A percentile compares a stretch with the other conserved stretches of the same genome.
Evolutionary conservation across 352 stramenopile species (phyloP).

Genomic region (Globisporangium cylindrosporum): DNA sequence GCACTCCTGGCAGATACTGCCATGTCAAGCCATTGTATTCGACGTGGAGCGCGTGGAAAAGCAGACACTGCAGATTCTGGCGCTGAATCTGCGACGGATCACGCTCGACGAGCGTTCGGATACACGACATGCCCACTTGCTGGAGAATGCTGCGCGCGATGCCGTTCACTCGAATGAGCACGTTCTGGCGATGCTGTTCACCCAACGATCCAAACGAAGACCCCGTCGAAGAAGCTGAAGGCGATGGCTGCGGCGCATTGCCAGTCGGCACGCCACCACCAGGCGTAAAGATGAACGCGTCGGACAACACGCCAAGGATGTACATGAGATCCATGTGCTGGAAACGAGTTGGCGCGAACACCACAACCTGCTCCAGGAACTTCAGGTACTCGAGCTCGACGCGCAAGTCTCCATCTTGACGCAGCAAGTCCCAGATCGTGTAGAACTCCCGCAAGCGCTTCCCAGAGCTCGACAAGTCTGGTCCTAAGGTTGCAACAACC

Average conservation of each 20-base stretch:
- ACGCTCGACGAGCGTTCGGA: slow-evolving; percentile 76
- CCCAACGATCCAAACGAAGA: slow-evolving; percentile 22
- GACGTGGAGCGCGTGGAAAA: slow-evolving; percentile 78
- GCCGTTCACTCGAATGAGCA: slow-evolving; percentile 50
- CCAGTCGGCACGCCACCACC: neutral
- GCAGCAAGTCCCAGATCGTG: slow-evolving; percentile 67
- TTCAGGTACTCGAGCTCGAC: slow-evolving; percentile 78
- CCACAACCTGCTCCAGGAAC: slow-evolving; percentile 81
- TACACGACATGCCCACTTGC: slow-evolving; percentile 66
- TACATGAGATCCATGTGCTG: slow-evolving; percentile 51
- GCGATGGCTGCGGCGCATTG: slow-evolving; percentile 8
- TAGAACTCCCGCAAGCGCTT: slow-evolving; percentile 64
- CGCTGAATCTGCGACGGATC: slow-evolving; percentile 62
- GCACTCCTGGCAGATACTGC: slow-evolving; percentile 55
- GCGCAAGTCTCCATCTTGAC: slow-evolving; percentile 60
- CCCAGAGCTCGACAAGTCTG: slow-evolving; percentile 40
- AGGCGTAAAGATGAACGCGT: slow-evolving; percentile 23
- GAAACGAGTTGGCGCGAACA: slow-evolving; percentile 71
- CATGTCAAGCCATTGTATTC: slow-evolving; percentile 62
- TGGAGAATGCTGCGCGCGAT: slow-evolving; percentile 64
- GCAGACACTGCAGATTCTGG: slow-evolving; percentile 58
- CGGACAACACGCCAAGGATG: slow-evolving; percentile 59
- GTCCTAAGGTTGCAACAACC: slow-evolving; percentile 59
- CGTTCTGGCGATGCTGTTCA: slow-evolving; percentile 30
- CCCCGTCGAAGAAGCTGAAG: slow-evolving; percentile 14